Base-by-base conservation (phyloP, 495 filamentous ascomycete species). In the Lepraria neglecta region DNA sequence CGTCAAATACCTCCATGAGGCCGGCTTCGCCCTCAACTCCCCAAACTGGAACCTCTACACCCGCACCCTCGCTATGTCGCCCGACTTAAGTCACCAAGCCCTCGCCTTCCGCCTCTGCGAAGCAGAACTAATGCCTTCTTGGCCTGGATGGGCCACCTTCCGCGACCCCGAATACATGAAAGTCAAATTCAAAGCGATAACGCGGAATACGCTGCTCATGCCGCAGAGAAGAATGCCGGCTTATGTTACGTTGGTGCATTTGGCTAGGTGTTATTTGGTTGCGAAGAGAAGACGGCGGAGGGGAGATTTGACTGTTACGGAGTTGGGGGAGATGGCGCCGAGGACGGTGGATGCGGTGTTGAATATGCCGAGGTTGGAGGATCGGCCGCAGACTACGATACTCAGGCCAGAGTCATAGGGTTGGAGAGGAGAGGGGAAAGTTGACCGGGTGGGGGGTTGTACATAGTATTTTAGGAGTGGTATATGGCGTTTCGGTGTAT, bases 61-160 rank as follows among this genome's bases (percentile, higher is more conserved):
- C 21, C 75, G 79, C 60, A 65, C 76, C 59, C 74, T 84, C 55
- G 74, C 79, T 0, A 68, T 67, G 33, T 82, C 78, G 3, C 68
- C 72, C 4, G 54, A 66, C 9, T 51, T 51, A 12, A 57, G 62
- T 12, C 70, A 80, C 30, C 69, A 72, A 43, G 4, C 74, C 4
- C 66, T 75, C 28, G 89, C 90, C 44, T 94, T 94, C 69, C 56
- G 67, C 35, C 64, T 83, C 24, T 91, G 87, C 73, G 91, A 96
- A 72, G 63, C 74, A 14, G 78, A 83, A 38, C 83, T 96, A 59
- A 91, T 92, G 82, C 81, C 81, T 6, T 75, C 80, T 47, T 95
- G 88, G 80, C 77, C 77, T 3, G 88, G 88, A 24, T 96, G 91
- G 91, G 59, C 56, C 31, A 12, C 9, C 14, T 28, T 69, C 15